Base-by-base conservation (phyloP, 164 flowering plant genomes). In the Sedum album region DNA sequence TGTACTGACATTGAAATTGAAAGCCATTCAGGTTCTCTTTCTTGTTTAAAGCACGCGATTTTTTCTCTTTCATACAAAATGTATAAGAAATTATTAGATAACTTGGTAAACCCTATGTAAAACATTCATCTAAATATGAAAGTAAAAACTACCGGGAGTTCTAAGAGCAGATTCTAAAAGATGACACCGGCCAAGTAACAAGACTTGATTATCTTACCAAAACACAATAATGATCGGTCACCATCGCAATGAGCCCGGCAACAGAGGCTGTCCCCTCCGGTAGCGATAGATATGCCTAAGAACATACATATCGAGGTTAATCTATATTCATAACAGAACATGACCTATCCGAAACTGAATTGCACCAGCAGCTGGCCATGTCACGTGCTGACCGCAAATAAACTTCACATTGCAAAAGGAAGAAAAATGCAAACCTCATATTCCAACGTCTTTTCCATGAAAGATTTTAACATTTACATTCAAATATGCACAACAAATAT, bases 231-330 rank as follows among this genome's bases (percentile, higher is more conserved):
- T 95, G 90, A 83, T 95, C 99, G 7, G 97, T 88, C 99, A 95
- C 90, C 99, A 95, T 87, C 25, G 99, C 99, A 66, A 79, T 85
- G 21, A 95, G 75, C 69, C 99, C 99, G 76, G 81, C 88, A 53
- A 86, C 97, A 60, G 99, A 90, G 72, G 97, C 96, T 18, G 85
- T 84, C 48, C 97, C 97, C 78, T 95, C 97, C 51, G 99, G 97
- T 64, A 95, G 85, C 39, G 99, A 92, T 67, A 95, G 80, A 77
- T 92, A 95, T 60, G 97, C 97, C 99, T 95, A 88, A 74, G 79
- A 78, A 60, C 5, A 21, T 70, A 63, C 46, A 66, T n/a, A 60
- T 41, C 30, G 20, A 70, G 18, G 46, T 46, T 44, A 51, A 2
- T 46, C 18, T 70, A 35, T 60, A 38, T 30, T 26, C 64, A 65